A percentile compares a stretch with the other conserved stretches of the same genome.
Evolutionary conservation across 768 basidiomycete species (phyloP).

Genomic region (Zangia roseola): DNA sequence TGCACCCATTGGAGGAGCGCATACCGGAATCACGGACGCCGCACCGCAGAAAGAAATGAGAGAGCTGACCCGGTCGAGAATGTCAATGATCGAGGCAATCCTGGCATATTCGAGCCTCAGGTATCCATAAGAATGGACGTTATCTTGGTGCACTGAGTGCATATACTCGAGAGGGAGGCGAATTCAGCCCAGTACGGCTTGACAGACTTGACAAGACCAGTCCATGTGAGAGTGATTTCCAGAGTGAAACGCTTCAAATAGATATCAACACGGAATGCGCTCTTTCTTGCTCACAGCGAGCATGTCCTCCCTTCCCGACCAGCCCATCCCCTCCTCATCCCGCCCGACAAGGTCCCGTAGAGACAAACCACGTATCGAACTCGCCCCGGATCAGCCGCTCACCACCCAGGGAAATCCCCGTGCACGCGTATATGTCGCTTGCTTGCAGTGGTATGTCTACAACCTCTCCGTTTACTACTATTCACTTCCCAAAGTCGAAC

Average conservation of each 20-base stretch:
- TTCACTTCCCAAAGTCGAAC: slow-evolving; percentile 49
- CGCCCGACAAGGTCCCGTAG: slow-evolving; percentile 42
- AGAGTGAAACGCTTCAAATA: slow-evolving; percentile 15
- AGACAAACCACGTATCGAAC: slow-evolving; percentile 59
- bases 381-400: slow-evolving; percentile 74
- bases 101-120: slow-evolving; percentile 48
- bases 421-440: slow-evolving; percentile 75
- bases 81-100: slow-evolving; percentile 43
- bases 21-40: slow-evolving; percentile 42
- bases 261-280: slow-evolving; percentile 10
- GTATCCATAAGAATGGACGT: too few relatives aligned
- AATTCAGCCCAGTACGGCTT: too few relatives aligned
- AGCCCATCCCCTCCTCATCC: not conserved
- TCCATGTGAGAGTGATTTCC: too few relatives aligned
- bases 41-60: slow-evolving; percentile 39
- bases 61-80: slow-evolving; percentile 43
- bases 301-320: slow-evolving; percentile 20
- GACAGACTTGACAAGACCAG: too few relatives aligned
- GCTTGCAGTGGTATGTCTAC: slow-evolving; percentile 63
- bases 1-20: slow-evolving; percentile 3
- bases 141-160: too few relatives aligned
- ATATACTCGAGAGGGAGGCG: not conserved
- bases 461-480: not conserved
- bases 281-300: slow-evolving; percentile 7
- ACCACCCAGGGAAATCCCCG: slow-evolving; percentile 80